These are phyloP conservation scores for Oryza meyeriana DNA, from an alignment of 176 grass and related monocot species.

Conservation along the genomic window DNA sequence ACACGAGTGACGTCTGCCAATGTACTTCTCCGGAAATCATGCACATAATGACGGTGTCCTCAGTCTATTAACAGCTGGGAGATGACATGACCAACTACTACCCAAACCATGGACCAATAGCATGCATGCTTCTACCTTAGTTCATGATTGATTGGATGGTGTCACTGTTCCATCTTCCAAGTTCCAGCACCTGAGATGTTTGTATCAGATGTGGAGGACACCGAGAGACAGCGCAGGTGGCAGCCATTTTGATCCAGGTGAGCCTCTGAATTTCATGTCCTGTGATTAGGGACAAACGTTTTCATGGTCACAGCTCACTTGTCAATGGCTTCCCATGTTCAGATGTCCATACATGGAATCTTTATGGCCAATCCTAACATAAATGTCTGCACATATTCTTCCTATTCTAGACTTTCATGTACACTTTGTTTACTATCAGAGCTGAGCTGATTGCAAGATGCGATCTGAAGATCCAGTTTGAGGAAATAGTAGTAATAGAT, in stretches of 20 bases:
- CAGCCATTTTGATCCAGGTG: conserved; percentile 16
- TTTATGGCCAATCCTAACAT: not conserved
- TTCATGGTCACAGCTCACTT: not conserved
- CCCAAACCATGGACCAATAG: not conserved
- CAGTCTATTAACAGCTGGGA: not conserved
- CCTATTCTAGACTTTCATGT: not conserved
- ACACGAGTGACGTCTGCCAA: not conserved
- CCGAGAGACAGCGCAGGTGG: not conserved
- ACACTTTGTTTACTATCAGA: not conserved
- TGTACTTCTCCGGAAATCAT: not conserved
- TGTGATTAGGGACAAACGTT: not conserved
- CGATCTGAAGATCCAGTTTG: conserved; percentile 28
- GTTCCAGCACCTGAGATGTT: conserved; percentile 23
- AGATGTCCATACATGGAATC: not conserved
- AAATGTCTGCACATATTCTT: not conserved
- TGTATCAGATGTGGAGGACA: conserved; percentile 7
- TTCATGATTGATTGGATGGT: not conserved
- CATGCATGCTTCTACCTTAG: too few species aligned
- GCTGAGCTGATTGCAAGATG: not conserved
- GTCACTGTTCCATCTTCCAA: not conserved
- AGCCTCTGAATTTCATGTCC: not conserved
- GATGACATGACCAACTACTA: not conserved
- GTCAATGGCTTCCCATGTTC: conserved; percentile 15
- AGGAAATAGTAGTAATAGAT: not conserved
- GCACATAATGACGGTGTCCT: not conserved